Evolutionary conservation across 2,329 filamentous ascomycete genomes (phyloP), one percentile per base, ranked within the genome.

Genomic region (Falciphora oryzae): DNA sequence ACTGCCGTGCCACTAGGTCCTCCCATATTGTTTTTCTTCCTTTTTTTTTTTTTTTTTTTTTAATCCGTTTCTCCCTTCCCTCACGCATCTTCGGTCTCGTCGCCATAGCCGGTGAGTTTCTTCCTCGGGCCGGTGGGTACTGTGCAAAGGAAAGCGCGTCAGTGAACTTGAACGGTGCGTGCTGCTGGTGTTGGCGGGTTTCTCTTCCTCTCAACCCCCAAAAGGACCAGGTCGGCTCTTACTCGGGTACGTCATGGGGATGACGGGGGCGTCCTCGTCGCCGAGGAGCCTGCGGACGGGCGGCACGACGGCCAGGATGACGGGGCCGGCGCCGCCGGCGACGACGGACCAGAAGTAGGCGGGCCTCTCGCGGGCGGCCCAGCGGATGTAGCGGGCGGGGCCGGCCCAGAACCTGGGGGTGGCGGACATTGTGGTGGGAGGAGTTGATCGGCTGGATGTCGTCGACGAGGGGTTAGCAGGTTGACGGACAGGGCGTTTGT

Each of bases 191-290:
- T 13, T 38, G 32, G 4, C 11, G 11, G 32, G n/a, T n/a, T 32
- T 62, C 25, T 56, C 3, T n/a, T n/a, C n/a, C n/a, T n/a, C n/a
- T n/a, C n/a, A n/a, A n/a, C n/a, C n/a, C n/a, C n/a, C n/a, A n/a
- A n/a, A n/a, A n/a, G n/a, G n/a, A n/a, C n/a, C n/a, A n/a, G n/a
- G n/a, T n/a, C 6, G 35, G 4, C 5, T 85, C 92, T 76, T 85
- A 98, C 94, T 86, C 66, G 95, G 95, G 82, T 98, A 99, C 75
- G 93, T 96, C 77, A 93, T 80, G 38, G 95, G 95, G 69, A 98
- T 88, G 65, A 82, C 85, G 68, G 85, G 80, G 68, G 89, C 85
- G 71, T 88, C 84, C 70, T 87, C 79, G 75, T 97, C 92, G 71
- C 93, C 93, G 65, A 96, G 77, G 68, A 80, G 82, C 67, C 81